These are phyloP conservation scores for Torrubiella hemipterigena DNA, from an alignment of 2,329 filamentous ascomycete genomes.

Conservation along the genomic window DNA sequence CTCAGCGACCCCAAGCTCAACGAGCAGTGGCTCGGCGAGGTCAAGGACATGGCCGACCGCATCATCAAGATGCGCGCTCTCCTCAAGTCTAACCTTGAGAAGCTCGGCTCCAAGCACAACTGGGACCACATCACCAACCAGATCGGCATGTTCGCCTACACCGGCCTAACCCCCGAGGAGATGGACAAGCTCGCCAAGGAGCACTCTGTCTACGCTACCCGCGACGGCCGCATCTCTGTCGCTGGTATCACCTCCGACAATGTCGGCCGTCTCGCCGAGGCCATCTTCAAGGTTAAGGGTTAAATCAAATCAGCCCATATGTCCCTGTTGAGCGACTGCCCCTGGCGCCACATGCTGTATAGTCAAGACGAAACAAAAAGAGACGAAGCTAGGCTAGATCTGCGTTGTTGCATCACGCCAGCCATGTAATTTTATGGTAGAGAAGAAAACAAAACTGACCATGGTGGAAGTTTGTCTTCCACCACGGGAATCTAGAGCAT, in stretches of 20 bases:
- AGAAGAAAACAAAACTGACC: too few species aligned
- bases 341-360: too few species aligned
- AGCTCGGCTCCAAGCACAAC: constrained; percentile 89
- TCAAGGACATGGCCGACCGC: constrained; percentile 97
- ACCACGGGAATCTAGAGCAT: too few species aligned
- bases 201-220: constrained; percentile 95
- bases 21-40: constrained; percentile 89
- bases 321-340: too few species aligned
- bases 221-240: constrained; percentile 77
- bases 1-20: constrained; percentile 76
- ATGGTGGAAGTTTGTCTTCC: too few species aligned
- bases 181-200: constrained; percentile 89
- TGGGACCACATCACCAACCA: constrained; percentile 98
- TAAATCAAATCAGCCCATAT: constrained; percentile 18
- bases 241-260: constrained; percentile 73
- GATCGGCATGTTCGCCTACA: constrained; percentile 99
- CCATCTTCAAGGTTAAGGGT: constrained; percentile 75
- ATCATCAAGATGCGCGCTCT: constrained; percentile 97
- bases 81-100: constrained; percentile 89
- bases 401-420: too few species aligned
- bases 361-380: too few species aligned
- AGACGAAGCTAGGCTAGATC: too few species aligned
- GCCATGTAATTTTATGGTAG: background rate
- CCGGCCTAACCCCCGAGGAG: constrained; percentile 78
- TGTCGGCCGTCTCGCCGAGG: constrained; percentile 68